Evolutionary conservation across 768 basidiomycete genomes (phyloP).

Genomic region (Xerocomellus intermedius): DNA sequence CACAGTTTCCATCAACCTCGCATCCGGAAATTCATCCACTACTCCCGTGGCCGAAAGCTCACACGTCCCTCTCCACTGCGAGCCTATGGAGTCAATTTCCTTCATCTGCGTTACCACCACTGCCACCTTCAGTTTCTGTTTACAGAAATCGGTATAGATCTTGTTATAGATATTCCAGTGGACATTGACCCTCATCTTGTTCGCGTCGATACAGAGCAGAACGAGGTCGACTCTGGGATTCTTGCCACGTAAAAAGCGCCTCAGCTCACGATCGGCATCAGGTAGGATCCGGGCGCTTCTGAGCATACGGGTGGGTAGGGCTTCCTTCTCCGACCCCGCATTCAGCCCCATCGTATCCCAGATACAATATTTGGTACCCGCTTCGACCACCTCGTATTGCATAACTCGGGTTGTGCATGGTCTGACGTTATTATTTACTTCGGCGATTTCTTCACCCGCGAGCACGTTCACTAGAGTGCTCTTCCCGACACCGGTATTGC

Average conservation of each 20-base stretch:
- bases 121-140: slow-evolving; percentile 8
- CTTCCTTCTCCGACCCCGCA: slow-evolving; percentile 12
- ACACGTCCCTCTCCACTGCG: slow-evolving; percentile 20
- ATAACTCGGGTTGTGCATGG: slow-evolving; percentile 17
- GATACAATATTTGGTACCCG: slow-evolving; percentile 9
- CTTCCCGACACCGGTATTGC: slow-evolving; percentile 26
- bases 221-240: slow-evolving; percentile 19
- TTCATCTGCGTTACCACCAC: slow-evolving; percentile 18
- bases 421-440: slow-evolving; percentile 15
- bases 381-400: slow-evolving; percentile 10
- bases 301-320: neutral
- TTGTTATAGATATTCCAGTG: slow-evolving; percentile 24
- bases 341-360: slow-evolving; percentile 29
- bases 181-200: slow-evolving; percentile 12
- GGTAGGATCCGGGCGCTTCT: slow-evolving; percentile 5
- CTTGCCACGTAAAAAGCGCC: slow-evolving; percentile 9
- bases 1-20: slow-evolving; percentile 18
- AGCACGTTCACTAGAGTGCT: slow-evolving; percentile 30
- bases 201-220: slow-evolving; percentile 21
- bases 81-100: slow-evolving; percentile 2
- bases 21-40: slow-evolving; percentile 13
- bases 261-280: slow-evolving; percentile 20
- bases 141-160: slow-evolving; percentile 17
- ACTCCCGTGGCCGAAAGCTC: slow-evolving; percentile 1
- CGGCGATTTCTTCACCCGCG: slow-evolving; percentile 9